phyloP scores from a whole-genome alignment of 2,329 filamentous ascomycete genomes.

The Pseudopyrenochaeta lycopersici region DNA sequence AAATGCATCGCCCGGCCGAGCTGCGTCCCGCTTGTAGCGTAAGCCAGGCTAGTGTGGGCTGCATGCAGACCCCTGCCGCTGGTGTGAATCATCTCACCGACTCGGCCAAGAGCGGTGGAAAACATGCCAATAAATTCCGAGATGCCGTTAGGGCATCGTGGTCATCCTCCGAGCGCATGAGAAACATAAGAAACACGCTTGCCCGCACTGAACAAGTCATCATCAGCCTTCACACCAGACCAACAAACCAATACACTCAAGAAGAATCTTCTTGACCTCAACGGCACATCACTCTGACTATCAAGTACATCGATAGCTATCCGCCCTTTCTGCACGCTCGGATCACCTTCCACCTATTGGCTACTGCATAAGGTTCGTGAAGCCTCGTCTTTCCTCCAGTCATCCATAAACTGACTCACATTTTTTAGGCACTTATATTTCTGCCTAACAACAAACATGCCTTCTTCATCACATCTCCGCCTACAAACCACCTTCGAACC shows the following conservation, averaged over 20 bases:
- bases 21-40: neutral
- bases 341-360: conserved; percentile 47
- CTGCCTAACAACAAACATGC: conserved; percentile 51
- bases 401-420: conserved; percentile 62
- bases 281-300: conserved; percentile 4
- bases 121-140: conserved; percentile 36
- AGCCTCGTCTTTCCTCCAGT: conserved; percentile 39
- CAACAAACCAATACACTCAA: conserved; percentile 10
- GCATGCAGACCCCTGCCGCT: conserved; percentile 20
- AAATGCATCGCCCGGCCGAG: conserved; percentile 2
- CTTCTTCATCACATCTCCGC: conserved; percentile 58
- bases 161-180: conserved; percentile 36
- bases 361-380: conserved; percentile 42
- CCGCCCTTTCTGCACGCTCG: conserved; percentile 30
- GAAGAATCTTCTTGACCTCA: conserved; percentile 10
- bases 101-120: conserved; percentile 38
- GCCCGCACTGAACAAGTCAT: conserved; percentile 24
- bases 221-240: conserved; percentile 22
- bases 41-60: conserved; percentile 7
- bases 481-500: conserved; percentile 58
- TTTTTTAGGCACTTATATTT: conserved; percentile 39
- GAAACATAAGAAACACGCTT: conserved; percentile 44
- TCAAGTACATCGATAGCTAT: conserved; percentile 14
- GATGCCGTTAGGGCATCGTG: conserved; percentile 36
- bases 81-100: conserved; percentile 37